Evolutionary conservation across 345 rosid species (phyloP), one percentile per base, ranked within the genome.

Genomic region (Sisymbrium altissimum): DNA sequence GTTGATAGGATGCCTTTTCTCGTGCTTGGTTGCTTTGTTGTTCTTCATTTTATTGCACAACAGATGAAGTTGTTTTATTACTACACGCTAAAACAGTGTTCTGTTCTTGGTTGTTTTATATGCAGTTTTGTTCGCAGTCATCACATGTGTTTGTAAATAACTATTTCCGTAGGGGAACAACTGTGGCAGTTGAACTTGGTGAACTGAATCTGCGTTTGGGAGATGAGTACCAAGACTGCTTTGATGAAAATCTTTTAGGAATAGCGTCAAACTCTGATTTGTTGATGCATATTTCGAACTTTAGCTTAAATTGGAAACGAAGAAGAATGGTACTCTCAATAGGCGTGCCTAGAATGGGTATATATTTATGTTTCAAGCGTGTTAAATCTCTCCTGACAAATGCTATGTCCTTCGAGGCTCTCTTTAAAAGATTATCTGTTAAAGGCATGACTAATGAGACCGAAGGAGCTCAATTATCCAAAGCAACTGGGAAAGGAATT

Each of bases 71-170:
- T 56, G 25, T 23, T 23, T 17, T 23, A 17, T 17, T 23, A 17
- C 36, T n/a, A 19, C 5, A 62, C 29, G 21, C 64, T 68, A 58
- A 60, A n/a, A 23, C 10, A 50, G 3, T 23, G 23, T 45, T 44
- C 40, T 48, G 9, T 38, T 48, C 36, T 64, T 74, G 67, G 23
- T 33, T 49, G 4, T 74, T 78, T 25, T 44, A 61, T 35, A 23
- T 81, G 78, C 76, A 93, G 98, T 90, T 84, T 18, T 89, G 96
- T 76, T 88, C 94, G 33, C 97, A 93, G 84, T 91, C 98, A 21
- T 89, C 89, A 57, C 98, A 91, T 80, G 66, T 88, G 66, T 88
- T 86, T 81, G 94, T 92, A 68, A 93, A 89, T 82, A 88, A 93
- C 83, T 80, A 88, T 70, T 89, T 97, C 46, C 80, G 70, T 66